Percentiles rank a stretch among this genome's conserved stretches.
Conservation (phyloP, 176 grass and related monocot species). For the Typha latifolia region DNA sequence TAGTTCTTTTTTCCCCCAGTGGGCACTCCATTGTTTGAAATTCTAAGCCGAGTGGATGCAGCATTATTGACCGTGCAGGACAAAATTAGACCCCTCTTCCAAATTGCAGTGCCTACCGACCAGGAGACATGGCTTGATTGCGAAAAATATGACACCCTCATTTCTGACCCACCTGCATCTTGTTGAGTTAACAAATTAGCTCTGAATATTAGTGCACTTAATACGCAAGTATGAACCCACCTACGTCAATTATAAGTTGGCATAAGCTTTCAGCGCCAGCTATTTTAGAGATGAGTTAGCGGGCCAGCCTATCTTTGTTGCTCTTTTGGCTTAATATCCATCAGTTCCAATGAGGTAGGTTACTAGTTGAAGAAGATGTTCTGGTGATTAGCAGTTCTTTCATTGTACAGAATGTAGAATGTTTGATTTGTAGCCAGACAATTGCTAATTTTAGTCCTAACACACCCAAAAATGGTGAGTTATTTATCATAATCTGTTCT, state of each 20-base stretch:
- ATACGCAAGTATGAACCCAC: not conserved
- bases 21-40: not conserved
- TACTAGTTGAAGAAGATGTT: not conserved
- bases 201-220: not conserved
- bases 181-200: not conserved
- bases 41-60: not conserved
- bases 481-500: too few relatives aligned
- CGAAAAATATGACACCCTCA: not conserved
- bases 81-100: not conserved
- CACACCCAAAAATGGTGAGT: too few relatives aligned
- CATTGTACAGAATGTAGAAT: not conserved
- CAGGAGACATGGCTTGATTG: not conserved
- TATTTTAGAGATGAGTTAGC: not conserved
- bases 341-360: not conserved
- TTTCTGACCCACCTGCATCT: not conserved
- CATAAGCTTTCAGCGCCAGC: not conserved
- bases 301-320: not conserved
- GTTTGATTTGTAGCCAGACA: not conserved
- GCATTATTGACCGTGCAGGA: constrained; percentile 1
- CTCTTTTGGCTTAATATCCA: not conserved
- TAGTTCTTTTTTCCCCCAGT: too few relatives aligned
- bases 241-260: not conserved
- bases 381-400: not conserved
- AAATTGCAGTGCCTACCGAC: not conserved
- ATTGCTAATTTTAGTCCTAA: not conserved